These are phyloP conservation scores for Linaria vulgaris DNA, from an alignment of 257 asterid genomes.

Conservation along the genomic window DNA sequence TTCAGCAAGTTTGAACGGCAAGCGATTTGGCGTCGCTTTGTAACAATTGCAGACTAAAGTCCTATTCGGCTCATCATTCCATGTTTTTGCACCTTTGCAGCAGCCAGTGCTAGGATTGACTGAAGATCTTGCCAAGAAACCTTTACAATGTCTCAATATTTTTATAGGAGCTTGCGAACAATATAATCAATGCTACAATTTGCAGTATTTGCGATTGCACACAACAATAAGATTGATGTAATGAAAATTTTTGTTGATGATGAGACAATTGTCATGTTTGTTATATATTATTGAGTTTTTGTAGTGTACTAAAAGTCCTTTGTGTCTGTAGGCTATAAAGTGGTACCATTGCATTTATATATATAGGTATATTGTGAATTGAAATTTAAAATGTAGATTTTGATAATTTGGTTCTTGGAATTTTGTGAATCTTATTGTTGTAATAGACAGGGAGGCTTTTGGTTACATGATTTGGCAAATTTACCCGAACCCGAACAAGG, in stretches of 20 bases:
- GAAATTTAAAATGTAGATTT: too few species aligned
- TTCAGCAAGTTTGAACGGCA: constrained; percentile 3
- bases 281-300: not conserved
- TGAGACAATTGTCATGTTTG: not conserved
- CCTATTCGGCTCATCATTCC: not conserved
- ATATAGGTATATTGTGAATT: too few species aligned
- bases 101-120: not conserved
- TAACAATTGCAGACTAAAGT: not conserved
- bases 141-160: not conserved
- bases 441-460: too few species aligned
- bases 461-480: too few species aligned
- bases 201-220: not conserved
- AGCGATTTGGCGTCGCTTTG: constrained; percentile 6
- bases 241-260: not conserved
- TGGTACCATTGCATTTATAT: too few species aligned
- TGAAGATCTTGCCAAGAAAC: constrained; percentile 4
- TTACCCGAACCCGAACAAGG: too few species aligned
- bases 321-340: too few species aligned
- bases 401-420: too few species aligned
- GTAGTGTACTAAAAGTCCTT: not conserved
- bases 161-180: constrained; percentile 10
- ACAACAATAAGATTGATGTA: not conserved
- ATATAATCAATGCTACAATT: not conserved
- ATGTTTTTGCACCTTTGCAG: constrained; percentile 5
- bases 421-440: too few species aligned